phyloP scores from a whole-genome alignment of 2,329 filamentous ascomycete species.

The Emmonsiellopsis sp. region DNA sequence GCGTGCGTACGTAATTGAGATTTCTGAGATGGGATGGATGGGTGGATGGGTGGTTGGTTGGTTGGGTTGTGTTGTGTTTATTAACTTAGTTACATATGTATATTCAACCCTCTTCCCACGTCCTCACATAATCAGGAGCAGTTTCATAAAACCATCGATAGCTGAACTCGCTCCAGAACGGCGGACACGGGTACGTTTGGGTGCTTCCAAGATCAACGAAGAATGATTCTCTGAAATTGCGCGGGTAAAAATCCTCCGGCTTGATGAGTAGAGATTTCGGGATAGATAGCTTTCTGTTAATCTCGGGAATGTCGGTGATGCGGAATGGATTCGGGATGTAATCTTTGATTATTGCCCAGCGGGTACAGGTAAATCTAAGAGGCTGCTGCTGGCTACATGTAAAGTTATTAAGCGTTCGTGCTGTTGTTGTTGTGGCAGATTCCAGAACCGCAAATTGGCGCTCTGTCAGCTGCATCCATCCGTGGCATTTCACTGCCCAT shows the following conservation, averaged over 20 bases:
- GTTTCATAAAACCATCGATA: neutral
- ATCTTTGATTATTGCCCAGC: slow-evolving; percentile 1
- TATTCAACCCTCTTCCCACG: neutral
- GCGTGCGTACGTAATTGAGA: no score
- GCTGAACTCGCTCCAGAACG: neutral
- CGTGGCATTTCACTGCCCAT: neutral
- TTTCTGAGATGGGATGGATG: no score
- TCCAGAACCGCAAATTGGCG: neutral
- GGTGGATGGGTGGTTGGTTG: no score
- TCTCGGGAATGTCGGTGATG: neutral
- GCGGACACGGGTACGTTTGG: neutral
- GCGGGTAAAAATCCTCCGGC: neutral
- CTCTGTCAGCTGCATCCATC: neutral
- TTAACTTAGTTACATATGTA: no score
- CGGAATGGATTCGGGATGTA: neutral
- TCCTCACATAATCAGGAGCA: neutral
- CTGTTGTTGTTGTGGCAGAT: neutral
- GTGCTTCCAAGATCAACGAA: neutral
- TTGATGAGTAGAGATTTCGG: neutral
- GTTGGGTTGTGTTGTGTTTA: no score
- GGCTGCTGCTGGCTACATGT: no score
- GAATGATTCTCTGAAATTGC: neutral
- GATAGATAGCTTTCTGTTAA: neutral
- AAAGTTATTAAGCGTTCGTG: neutral
- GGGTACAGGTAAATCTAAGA: neutral